A percentile compares a stretch with the other conserved stretches of the same genome.
phyloP scores from a whole-genome alignment of 306 rosid species.

The Trichosanthes truncata region DNA sequence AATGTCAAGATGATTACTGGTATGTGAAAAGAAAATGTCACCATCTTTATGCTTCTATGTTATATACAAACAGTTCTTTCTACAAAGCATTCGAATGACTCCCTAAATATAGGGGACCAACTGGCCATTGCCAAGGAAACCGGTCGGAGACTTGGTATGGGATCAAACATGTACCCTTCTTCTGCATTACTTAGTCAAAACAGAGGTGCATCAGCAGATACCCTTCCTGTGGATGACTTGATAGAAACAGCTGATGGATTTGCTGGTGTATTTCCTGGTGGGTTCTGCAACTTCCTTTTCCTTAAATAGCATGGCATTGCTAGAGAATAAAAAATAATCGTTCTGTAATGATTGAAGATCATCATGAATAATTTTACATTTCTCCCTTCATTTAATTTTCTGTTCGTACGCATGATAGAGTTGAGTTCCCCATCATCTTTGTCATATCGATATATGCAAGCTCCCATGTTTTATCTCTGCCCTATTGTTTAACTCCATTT shows the following conservation, averaged over 20 bases:
- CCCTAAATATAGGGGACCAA: slow-evolving; percentile 65
- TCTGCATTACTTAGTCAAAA: slow-evolving; percentile 88
- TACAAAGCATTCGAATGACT: slow-evolving; percentile 6
- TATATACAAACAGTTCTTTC: not conserved
- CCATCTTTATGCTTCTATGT: not conserved
- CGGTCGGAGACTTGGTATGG: slow-evolving; percentile 98
- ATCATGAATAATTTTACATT: not conserved
- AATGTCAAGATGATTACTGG: slow-evolving; percentile 99
- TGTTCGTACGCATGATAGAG: not conserved
- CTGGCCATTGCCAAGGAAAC: slow-evolving; percentile 98
- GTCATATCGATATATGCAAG: not conserved
- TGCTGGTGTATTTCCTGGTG: slow-evolving; percentile 99
- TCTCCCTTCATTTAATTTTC: not conserved
- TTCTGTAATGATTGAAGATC: not conserved
- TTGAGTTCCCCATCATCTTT: not conserved
- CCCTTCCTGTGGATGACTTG: slow-evolving; percentile 92
- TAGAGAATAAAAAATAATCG: not conserved
- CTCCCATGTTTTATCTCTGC: not conserved
- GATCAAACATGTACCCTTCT: slow-evolving; percentile 98
- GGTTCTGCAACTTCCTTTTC: slow-evolving; percentile 4
- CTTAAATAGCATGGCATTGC: not conserved
- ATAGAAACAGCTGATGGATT: slow-evolving; percentile 98
- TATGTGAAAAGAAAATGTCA: slow-evolving; percentile 20
- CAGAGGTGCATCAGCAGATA: slow-evolving; percentile 60
- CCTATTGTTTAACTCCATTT: not conserved